Percentiles rank a stretch among this genome's conserved stretches.
Conservation (phyloP, 176 grass and related monocot species). For the Dactylis glomerata region DNA sequence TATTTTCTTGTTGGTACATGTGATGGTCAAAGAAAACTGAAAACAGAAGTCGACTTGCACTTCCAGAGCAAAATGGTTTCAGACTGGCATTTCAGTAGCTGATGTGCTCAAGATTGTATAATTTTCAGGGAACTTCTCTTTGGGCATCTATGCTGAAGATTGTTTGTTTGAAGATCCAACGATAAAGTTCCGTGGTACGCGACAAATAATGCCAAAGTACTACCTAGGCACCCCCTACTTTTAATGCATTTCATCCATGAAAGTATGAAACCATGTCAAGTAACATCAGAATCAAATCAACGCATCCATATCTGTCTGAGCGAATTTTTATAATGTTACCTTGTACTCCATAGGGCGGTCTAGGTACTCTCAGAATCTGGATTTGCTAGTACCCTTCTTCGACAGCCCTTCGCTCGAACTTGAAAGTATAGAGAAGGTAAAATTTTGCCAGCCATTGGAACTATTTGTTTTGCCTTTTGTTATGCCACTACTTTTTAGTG, state of each 20-base stretch:
- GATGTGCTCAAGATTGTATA: neutral
- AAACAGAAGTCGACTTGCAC: neutral
- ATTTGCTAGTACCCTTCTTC: constrained; percentile 75
- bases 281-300: neutral
- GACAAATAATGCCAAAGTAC: neutral
- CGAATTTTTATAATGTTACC: too few relatives aligned
- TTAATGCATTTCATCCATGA: neutral
- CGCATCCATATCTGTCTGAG: too few relatives aligned
- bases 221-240: neutral
- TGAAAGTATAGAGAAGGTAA: constrained; percentile 46
- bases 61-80: neutral
- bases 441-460: neutral
- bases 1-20: neutral
- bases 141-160: constrained; percentile 60
- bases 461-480: neutral
- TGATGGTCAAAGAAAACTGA: neutral
- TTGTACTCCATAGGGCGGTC: constrained; percentile 48
- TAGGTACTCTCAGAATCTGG: constrained; percentile 73
- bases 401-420: constrained; percentile 68
- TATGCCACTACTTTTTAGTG: too few relatives aligned
- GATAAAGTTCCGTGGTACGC: constrained; percentile 71
- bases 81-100: neutral
- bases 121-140: constrained; percentile 64
- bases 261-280: neutral
- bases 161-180: constrained; percentile 93